Percentiles rank a stretch among this genome's conserved stretches.
Evolutionary conservation across 163 green algal genomes (phyloP).

Genomic region (Chlorella variabilis): DNA sequence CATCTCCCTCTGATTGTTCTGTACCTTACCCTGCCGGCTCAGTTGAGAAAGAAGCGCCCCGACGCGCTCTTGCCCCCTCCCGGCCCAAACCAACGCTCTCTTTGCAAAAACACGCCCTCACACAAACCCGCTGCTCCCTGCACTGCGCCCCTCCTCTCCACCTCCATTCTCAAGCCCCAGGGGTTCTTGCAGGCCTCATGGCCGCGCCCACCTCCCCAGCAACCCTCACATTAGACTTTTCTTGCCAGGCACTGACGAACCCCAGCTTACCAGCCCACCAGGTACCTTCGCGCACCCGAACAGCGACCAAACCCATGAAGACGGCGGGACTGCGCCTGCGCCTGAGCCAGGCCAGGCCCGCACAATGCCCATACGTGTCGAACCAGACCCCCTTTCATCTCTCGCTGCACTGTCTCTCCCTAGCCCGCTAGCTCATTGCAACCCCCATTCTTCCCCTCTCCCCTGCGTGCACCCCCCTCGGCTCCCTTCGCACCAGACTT

Average conservation of each 20-base stretch:
- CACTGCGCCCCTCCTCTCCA: no score
- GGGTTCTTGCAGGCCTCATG: no score
- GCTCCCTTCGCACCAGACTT: background rate
- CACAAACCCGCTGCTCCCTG: no score
- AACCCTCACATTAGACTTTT: no score
- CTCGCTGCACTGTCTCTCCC: background rate
- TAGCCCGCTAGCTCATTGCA: background rate
- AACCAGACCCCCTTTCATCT: background rate
- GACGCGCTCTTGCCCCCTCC: background rate
- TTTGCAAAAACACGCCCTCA: background rate
- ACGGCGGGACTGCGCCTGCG: no score
- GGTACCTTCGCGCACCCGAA: background rate
- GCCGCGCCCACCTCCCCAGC: no score
- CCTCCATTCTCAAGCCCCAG: no score
- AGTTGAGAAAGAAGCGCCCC: background rate
- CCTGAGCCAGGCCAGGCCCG: no score
- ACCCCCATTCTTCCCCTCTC: background rate
- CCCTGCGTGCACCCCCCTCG: slow-evolving; percentile 1
- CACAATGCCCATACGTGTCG: no score
- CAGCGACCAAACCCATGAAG: background rate
- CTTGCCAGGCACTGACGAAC: no score
- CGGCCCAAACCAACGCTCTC: no score
- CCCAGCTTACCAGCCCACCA: no score
- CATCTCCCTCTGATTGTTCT: background rate
- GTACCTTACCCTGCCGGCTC: background rate